Percentiles rank a stretch among this genome's conserved stretches.
These are phyloP conservation scores for Cercophora samala DNA, from an alignment of 495 filamentous ascomycete species.

Conservation along the genomic window DNA sequence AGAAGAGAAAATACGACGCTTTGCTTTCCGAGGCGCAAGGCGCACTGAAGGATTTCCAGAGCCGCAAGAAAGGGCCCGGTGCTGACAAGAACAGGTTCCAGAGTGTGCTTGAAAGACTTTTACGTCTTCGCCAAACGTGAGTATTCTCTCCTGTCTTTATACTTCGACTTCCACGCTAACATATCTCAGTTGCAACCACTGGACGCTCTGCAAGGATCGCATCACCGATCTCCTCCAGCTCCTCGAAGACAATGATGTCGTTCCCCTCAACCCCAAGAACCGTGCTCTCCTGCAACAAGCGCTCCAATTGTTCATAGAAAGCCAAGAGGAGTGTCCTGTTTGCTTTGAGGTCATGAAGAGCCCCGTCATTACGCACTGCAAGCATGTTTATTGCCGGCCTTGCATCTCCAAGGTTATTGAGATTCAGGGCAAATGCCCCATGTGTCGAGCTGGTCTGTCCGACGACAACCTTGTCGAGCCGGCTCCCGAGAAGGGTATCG, in stretches of 20 bases:
- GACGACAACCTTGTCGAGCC: constrained; percentile 61
- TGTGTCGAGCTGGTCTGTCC: constrained; percentile 76
- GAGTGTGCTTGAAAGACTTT: constrained; percentile 72
- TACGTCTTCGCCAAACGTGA: constrained; percentile 73
- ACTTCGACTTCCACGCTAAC: neutral
- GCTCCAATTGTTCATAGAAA: constrained; percentile 74
- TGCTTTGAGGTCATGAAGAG: constrained; percentile 71
- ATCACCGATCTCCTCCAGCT: constrained; percentile 65
- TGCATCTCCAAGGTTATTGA: constrained; percentile 81
- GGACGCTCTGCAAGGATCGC: constrained; percentile 72
- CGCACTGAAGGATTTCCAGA: constrained; percentile 59
- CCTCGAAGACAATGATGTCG: constrained; percentile 62
- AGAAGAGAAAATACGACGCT: constrained; percentile 75
- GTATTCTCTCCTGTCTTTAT: neutral
- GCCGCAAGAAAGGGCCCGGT: constrained; percentile 26
- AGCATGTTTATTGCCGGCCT: constrained; percentile 70
- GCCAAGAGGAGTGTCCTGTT: constrained; percentile 78
- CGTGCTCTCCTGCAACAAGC: constrained; percentile 68
- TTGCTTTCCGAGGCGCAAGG: constrained; percentile 74
- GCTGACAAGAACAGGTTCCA: constrained; percentile 49
- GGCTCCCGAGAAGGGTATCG: constrained; percentile 47
- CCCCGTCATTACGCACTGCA: constrained; percentile 86
- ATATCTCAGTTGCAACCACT: constrained; percentile 61
- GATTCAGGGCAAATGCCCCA: constrained; percentile 77
- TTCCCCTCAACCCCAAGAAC: constrained; percentile 73